These are phyloP conservation scores for Mycogone perniciosa DNA, from an alignment of 2,329 filamentous ascomycete genomes.

Conservation along the genomic window DNA sequence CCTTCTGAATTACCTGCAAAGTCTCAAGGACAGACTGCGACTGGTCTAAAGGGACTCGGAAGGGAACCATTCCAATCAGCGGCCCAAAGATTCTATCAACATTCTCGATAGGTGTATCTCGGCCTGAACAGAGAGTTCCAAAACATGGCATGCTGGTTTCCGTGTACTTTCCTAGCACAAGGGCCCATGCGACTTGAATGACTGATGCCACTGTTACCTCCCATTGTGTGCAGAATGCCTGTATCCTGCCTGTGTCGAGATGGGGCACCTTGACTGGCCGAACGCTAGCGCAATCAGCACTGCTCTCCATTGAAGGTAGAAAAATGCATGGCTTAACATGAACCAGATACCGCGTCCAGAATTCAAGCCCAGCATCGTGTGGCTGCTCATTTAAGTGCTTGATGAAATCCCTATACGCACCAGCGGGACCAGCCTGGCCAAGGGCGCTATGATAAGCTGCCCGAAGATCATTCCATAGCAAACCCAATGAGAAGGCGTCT, in stretches of 20 bases:
- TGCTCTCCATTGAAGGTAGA: not conserved
- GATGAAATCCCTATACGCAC: constrained; percentile 10
- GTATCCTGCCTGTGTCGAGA: constrained; percentile 1
- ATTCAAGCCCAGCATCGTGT: constrained; percentile 4
- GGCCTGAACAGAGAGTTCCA: constrained; percentile 27
- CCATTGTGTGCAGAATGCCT: constrained; percentile 5
- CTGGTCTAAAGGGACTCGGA: constrained; percentile 34
- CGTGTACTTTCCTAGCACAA: constrained; percentile 43
- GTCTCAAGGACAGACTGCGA: constrained; percentile 1
- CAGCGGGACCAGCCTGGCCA: not conserved
- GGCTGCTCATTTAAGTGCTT: not conserved
- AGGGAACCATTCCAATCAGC: constrained; percentile 46
- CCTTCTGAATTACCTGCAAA: constrained; percentile 31
- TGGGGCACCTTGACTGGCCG: not conserved
- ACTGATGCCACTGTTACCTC: constrained; percentile 44
- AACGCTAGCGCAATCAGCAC: not conserved
- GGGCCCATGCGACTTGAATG: constrained; percentile 46
- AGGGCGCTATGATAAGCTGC: constrained; percentile 17
- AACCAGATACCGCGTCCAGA: constrained; percentile 15
- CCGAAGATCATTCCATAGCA: constrained; percentile 21
- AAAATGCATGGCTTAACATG: constrained; percentile 2
- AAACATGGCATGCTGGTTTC: constrained; percentile 43
- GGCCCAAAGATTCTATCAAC: constrained; percentile 18
- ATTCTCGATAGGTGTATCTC: constrained; percentile 15
- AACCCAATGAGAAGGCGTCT: constrained; percentile 21